phyloP scores from a whole-genome alignment of 1,284 basidiomycete genomes.

The Microbotryomycetes sp. region DNA sequence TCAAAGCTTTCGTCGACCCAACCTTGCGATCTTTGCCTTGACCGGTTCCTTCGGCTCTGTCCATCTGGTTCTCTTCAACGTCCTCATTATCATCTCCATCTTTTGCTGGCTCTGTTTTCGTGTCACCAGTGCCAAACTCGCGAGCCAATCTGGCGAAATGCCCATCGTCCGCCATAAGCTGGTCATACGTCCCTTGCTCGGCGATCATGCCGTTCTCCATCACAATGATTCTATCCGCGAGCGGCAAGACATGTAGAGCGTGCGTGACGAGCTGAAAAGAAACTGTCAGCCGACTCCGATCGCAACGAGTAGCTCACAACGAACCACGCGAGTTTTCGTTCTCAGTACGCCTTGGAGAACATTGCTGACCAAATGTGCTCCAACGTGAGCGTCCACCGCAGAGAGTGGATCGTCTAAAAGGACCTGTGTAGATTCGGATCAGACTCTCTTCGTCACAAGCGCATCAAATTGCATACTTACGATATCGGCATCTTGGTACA shows the following conservation, averaged over 20 bases:
- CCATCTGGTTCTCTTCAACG: constrained; percentile 44
- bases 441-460: too few species aligned
- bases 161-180: constrained; percentile 46
- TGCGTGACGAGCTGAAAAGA: constrained; percentile 42
- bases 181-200: constrained; percentile 44
- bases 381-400: constrained; percentile 77
- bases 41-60: not conserved
- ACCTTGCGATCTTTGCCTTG: constrained; percentile 41
- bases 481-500: constrained; percentile 64
- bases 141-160: constrained; percentile 64
- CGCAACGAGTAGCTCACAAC: constrained; percentile 47
- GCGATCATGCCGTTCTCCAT: constrained; percentile 62
- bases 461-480: constrained; percentile 41
- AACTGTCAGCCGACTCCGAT: too few species aligned
- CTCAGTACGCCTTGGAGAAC: constrained; percentile 61
- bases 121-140: constrained; percentile 52
- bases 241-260: constrained; percentile 40
- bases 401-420: constrained; percentile 68
- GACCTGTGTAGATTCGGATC: constrained; percentile 1
- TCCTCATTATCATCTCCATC: constrained; percentile 14
- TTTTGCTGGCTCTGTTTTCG: not conserved
- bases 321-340: constrained; percentile 68
- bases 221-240: constrained; percentile 44
- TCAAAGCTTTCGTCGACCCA: constrained; percentile 46
- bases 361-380: constrained; percentile 74